These are phyloP conservation scores for Papiliotrema fonsecae DNA, from an alignment of 1,284 basidiomycete species.

Conservation along the genomic window DNA sequence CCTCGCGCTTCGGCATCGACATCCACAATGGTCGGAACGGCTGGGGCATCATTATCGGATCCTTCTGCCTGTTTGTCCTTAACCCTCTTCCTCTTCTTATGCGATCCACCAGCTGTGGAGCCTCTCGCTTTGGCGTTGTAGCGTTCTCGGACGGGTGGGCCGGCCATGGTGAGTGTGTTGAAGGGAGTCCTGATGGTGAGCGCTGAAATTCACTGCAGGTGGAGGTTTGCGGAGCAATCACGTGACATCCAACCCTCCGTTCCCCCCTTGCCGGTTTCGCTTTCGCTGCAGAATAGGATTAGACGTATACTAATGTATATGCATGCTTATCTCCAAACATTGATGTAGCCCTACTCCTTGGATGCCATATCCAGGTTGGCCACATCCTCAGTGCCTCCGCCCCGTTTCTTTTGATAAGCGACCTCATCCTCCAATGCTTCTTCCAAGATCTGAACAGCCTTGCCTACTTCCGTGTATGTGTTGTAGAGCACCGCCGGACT, in stretches of 20 bases:
- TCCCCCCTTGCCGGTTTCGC: no score
- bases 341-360: constrained; percentile 7
- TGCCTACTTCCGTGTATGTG: constrained; percentile 68
- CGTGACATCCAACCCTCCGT: no score
- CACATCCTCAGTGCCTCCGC: background rate
- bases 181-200: no score
- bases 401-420: constrained; percentile 3
- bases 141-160: constrained; percentile 38
- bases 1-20: constrained; percentile 32
- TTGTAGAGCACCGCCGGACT: constrained; percentile 82
- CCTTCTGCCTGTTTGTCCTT: constrained; percentile 41
- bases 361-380: background rate
- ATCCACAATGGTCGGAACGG: constrained; percentile 34
- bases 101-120: constrained; percentile 38
- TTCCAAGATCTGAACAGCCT: constrained; percentile 62
- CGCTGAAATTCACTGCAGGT: no score
- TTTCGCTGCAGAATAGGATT: no score
- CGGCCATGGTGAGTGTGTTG: constrained; percentile 34
- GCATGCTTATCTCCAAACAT: no score
- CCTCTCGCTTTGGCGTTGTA: constrained; percentile 47
- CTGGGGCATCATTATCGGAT: constrained; percentile 39
- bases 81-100: constrained; percentile 41
- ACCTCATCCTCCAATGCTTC: constrained; percentile 44
- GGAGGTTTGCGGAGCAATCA: no score
- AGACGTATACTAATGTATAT: no score